These are phyloP conservation scores for Microcos paniculata DNA, from an alignment of 345 rosid genomes.

Conservation along the genomic window DNA sequence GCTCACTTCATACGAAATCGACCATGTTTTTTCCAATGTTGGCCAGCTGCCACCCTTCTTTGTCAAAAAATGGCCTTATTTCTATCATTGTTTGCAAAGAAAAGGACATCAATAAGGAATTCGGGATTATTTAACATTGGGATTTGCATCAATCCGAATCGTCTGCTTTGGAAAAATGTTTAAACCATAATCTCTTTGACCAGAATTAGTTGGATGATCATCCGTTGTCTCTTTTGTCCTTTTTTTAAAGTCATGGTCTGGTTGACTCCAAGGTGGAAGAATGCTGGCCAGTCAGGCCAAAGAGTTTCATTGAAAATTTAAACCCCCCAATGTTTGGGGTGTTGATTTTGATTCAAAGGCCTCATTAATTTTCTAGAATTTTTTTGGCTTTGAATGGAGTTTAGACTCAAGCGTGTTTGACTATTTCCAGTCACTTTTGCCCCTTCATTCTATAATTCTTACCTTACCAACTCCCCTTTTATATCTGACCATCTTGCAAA, in stretches of 20 bases:
- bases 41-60: background rate
- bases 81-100: background rate
- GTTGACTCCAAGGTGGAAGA: background rate
- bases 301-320: background rate
- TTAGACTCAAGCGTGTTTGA: slow-evolving; percentile 16
- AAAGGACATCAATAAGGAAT: background rate
- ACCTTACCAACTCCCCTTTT: slow-evolving; percentile 3
- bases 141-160: background rate
- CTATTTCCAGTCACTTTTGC: background rate
- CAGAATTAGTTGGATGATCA: background rate
- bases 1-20: background rate
- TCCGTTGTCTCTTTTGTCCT: too few species aligned
- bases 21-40: background rate
- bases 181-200: background rate
- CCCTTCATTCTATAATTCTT: too few species aligned
- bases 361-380: background rate
- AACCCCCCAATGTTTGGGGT: background rate
- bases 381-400: slow-evolving; percentile 23
- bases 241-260: background rate
- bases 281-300: background rate
- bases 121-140: background rate
- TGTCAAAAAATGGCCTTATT: background rate
- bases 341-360: slow-evolving; percentile 4
- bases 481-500: background rate
- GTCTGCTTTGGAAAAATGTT: background rate